phyloP scores from a whole-genome alignment of 495 filamentous ascomycete species.

The Endocarpon pusillum region DNA sequence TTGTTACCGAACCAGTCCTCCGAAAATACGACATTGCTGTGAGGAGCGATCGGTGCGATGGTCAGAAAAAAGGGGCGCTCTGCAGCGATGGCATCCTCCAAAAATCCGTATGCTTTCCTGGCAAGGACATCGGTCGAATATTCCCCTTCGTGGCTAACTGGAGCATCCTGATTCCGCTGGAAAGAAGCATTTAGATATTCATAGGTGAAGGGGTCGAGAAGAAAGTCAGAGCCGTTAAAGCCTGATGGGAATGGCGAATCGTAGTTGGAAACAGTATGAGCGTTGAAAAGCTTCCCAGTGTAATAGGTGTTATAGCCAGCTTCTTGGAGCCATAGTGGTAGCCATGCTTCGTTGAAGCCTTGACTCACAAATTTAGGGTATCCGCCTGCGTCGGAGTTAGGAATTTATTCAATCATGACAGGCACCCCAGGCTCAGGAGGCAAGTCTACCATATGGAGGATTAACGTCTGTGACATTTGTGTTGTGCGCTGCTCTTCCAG shows the following conservation, averaged over 20 bases:
- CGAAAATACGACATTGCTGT: constrained; percentile 38
- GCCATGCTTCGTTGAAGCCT: constrained; percentile 47
- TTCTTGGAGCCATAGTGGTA: constrained; percentile 52
- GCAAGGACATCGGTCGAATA: constrained; percentile 46
- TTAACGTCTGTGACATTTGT: constrained; percentile 57
- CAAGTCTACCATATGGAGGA: constrained; percentile 36
- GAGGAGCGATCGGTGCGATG: constrained; percentile 49
- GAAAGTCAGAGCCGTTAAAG: constrained; percentile 40
- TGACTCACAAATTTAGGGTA: constrained; percentile 53
- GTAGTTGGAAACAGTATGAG: constrained; percentile 41
- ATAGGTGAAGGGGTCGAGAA: constrained; percentile 58
- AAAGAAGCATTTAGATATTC: constrained; percentile 49
- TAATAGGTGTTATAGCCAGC: constrained; percentile 61
- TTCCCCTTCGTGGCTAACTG: constrained; percentile 37
- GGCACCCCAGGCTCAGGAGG: background rate
- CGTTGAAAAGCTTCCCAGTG: constrained; percentile 57
- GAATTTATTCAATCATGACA: background rate
- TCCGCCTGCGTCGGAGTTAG: constrained; percentile 27
- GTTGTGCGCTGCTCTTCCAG: constrained; percentile 52
- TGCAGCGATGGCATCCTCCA: constrained; percentile 39
- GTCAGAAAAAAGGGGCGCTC: constrained; percentile 49
- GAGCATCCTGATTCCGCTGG: constrained; percentile 43
- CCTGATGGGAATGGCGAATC: constrained; percentile 36
- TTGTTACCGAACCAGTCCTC: constrained; percentile 21
- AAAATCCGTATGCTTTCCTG: constrained; percentile 41